Conservation (phyloP, 306 rosid genomes). For the Luffa acutangula region DNA sequence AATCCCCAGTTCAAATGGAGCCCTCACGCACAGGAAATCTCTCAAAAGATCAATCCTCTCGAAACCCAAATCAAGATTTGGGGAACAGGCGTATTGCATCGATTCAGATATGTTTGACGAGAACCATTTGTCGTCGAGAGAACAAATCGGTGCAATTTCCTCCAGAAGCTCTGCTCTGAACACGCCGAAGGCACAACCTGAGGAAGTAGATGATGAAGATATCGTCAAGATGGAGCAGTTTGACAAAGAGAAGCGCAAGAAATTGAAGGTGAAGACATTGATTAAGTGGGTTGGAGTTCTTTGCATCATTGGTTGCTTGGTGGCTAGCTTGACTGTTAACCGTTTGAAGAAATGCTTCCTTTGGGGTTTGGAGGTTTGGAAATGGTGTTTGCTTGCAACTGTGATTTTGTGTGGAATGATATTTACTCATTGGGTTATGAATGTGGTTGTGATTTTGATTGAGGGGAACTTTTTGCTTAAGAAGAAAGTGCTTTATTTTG, state of each 20-base stretch:
- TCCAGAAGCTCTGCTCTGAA: conserved; percentile 19
- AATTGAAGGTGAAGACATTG: conserved; percentile 28
- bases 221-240: conserved; percentile 45
- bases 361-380: conserved; percentile 73
- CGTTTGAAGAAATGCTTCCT: conserved; percentile 11
- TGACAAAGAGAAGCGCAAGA: conserved; percentile 37
- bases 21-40: conserved; percentile 30
- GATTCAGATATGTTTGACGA: conserved; percentile 41
- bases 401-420: conserved; percentile 72
- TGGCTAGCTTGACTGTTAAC: conserved; percentile 42
- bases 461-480: conserved; percentile 69
- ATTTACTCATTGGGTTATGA: conserved; percentile 71
- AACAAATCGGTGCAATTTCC: conserved; percentile 31
- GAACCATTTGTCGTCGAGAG: conserved; percentile 23
- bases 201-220: conserved; percentile 53
- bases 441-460: conserved; percentile 55
- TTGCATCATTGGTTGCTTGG: conserved; percentile 34
- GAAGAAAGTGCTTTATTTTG: conserved; percentile 84
- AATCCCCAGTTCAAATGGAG: conserved; percentile 24
- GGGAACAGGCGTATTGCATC: conserved; percentile 38
- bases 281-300: conserved; percentile 33
- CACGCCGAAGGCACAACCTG: conserved; percentile 15
- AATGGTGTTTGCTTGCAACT: conserved; percentile 69
- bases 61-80: conserved; percentile 78
- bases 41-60: conserved; percentile 47